Evolutionary conservation across 2,329 filamentous ascomycete species (phyloP).

Genomic region (Curvularia lunata): DNA sequence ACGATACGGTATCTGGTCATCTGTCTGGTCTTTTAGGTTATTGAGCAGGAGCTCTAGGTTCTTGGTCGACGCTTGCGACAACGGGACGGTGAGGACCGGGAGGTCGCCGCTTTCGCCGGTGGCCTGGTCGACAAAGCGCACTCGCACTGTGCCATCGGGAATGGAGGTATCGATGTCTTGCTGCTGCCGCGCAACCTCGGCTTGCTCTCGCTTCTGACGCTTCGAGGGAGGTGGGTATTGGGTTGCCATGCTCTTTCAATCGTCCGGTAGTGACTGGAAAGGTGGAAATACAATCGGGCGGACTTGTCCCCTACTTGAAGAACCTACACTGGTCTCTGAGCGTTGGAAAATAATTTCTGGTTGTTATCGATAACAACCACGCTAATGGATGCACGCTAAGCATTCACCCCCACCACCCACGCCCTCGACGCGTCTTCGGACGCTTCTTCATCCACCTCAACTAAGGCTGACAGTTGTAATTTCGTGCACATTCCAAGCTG

Average conservation of each 20-base stretch:
- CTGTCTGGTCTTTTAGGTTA: constrained; percentile 72
- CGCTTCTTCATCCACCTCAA: constrained; percentile 1
- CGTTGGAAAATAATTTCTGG: constrained; percentile 28
- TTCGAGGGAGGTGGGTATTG: constrained; percentile 85
- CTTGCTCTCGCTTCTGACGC: constrained; percentile 77
- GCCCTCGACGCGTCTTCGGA: constrained; percentile 15
- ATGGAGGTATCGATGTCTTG: constrained; percentile 72
- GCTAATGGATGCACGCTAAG: constrained; percentile 32
- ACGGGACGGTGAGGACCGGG: constrained; percentile 72
- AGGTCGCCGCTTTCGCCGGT: constrained; percentile 71
- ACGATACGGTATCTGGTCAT: constrained; percentile 71
- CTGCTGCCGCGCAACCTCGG: constrained; percentile 74
- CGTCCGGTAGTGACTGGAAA: background rate
- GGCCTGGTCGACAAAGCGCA: constrained; percentile 86
- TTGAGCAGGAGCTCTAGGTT: constrained; percentile 89
- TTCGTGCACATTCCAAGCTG: constrained; percentile 4
- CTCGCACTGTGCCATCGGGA: constrained; percentile 77
- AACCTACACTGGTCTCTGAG: constrained; percentile 7
- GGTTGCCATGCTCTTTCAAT: constrained; percentile 70
- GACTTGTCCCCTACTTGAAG: background rate
- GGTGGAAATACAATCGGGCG: background rate
- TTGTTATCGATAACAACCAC: constrained; percentile 32
- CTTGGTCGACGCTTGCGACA: constrained; percentile 84
- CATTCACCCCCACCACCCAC: background rate
- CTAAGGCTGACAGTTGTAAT: background rate